These are phyloP conservation scores for Entonaema liquescens DNA, from an alignment of 495 filamentous ascomycete genomes.

Conservation along the genomic window DNA sequence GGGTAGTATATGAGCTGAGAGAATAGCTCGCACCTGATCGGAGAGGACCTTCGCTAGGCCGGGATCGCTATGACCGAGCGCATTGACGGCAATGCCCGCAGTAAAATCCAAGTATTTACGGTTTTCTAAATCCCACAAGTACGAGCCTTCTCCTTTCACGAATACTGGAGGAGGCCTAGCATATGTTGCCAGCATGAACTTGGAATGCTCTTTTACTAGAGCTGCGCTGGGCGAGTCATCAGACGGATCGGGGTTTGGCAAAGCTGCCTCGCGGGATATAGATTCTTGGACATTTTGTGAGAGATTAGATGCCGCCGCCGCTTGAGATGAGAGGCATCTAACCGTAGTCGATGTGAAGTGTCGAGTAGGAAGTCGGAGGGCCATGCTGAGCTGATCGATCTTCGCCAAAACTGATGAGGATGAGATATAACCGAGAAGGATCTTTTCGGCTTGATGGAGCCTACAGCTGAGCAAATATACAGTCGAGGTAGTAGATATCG, in stretches of 20 bases:
- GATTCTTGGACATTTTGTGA: conserved; percentile 32
- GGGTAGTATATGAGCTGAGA: background rate
- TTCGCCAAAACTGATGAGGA: background rate
- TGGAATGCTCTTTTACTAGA: conserved; percentile 74
- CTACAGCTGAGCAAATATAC: background rate
- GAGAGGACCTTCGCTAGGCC: conserved; percentile 70
- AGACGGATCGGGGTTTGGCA: conserved; percentile 81
- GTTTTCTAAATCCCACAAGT: conserved; percentile 90
- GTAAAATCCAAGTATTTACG: conserved; percentile 92
- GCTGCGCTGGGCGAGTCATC: conserved; percentile 78
- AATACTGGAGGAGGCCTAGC: conserved; percentile 91
- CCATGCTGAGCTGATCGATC: conserved; percentile 24
- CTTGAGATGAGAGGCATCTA: conserved; percentile 34
- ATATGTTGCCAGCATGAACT: conserved; percentile 95
- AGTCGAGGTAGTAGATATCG: background rate
- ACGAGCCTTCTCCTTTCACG: conserved; percentile 82
- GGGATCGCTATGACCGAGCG: conserved; percentile 86
- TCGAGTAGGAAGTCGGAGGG: conserved; percentile 33
- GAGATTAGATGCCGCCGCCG: conserved; percentile 33
- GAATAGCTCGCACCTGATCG: conserved; percentile 68
- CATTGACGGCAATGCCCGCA: conserved; percentile 94
- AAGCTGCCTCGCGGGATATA: conserved; percentile 60
- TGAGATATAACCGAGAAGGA: background rate
- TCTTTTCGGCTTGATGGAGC: conserved; percentile 1
- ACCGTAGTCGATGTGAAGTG: conserved; percentile 14